phyloP scores from a whole-genome alignment of 2,329 filamentous ascomycete species.

The Pseudocercospora macadamiae region DNA sequence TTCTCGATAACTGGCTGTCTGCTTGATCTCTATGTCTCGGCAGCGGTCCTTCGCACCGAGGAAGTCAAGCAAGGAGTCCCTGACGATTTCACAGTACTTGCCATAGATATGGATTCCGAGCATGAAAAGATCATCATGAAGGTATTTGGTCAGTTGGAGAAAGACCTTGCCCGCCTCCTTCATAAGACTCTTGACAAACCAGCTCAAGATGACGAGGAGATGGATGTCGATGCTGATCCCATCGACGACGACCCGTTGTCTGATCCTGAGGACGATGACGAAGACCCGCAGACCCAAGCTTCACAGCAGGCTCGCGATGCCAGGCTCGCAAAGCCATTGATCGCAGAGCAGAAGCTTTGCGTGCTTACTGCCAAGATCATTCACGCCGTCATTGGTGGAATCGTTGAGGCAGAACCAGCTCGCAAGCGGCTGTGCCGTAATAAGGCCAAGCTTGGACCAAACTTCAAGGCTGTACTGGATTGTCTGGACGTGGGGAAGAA shows the following conservation, averaged over 20 bases:
- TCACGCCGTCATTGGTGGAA: slow-evolving; percentile 73
- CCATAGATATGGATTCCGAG: slow-evolving; percentile 65
- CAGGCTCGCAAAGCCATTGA: slow-evolving; percentile 61
- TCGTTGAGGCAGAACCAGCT: slow-evolving; percentile 70
- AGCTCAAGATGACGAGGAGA: slow-evolving; percentile 54
- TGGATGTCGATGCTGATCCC: slow-evolving; percentile 47
- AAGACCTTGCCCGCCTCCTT: slow-evolving; percentile 71
- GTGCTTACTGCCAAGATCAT: slow-evolving; percentile 84
- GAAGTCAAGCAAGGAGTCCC: slow-evolving; percentile 39
- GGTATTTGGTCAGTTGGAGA: slow-evolving; percentile 78
- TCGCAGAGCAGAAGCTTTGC: slow-evolving; percentile 84
- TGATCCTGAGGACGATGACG: slow-evolving; percentile 48
- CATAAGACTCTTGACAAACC: slow-evolving; percentile 35
- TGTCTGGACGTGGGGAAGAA: slow-evolving; percentile 72
- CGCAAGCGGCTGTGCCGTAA: slow-evolving; percentile 76
- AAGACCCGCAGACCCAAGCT: slow-evolving; percentile 47
- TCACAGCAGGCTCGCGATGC: slow-evolving; percentile 62
- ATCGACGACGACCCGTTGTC: slow-evolving; percentile 33
- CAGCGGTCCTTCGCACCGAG: slow-evolving; percentile 63
- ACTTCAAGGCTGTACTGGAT: slow-evolving; percentile 80
- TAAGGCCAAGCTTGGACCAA: slow-evolving; percentile 75
- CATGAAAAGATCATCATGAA: slow-evolving; percentile 69
- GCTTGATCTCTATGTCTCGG: slow-evolving; percentile 80
- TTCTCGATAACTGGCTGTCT: slow-evolving; percentile 74
- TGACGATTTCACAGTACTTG: slow-evolving; percentile 55